A percentile compares a stretch with the other conserved stretches of the same genome.
Conservation (phyloP, 2,329 filamentous ascomycete species). For the Pyricularia pennisetigena region DNA sequence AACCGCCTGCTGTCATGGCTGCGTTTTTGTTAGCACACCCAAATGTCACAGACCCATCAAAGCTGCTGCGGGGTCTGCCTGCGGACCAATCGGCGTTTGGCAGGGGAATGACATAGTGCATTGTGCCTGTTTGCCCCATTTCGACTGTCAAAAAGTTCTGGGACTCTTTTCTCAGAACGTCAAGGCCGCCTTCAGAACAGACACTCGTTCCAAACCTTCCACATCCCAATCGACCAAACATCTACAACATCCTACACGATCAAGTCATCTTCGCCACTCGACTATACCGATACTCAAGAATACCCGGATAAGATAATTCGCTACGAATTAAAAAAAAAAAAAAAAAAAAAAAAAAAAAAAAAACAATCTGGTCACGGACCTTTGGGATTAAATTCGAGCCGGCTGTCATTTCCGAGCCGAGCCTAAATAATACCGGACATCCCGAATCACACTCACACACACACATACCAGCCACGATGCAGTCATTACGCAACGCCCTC, state of each 20-base stretch:
- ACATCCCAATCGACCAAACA: neutral
- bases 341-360: no score
- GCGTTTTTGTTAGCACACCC: neutral
- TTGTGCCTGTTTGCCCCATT: neutral
- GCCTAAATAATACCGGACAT: neutral
- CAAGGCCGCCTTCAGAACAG: neutral
- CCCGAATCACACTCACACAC: neutral
- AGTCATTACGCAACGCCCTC: constrained; percentile 4
- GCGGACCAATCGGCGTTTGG: constrained; percentile 4
- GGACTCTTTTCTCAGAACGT: neutral
- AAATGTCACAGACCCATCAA: neutral
- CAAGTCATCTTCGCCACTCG: neutral
- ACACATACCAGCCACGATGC: neutral
- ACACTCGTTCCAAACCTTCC: neutral
- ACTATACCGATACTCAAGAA: neutral
- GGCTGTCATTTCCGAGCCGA: neutral
- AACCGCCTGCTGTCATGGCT: neutral
- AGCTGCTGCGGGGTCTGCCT: neutral
- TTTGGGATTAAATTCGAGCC: neutral
- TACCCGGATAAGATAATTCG: neutral
- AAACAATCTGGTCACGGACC: neutral
- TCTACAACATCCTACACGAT: neutral
- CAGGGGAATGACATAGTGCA: constrained; percentile 6
- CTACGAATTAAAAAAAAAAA: neutral
- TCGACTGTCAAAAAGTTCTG: constrained; percentile 1